Base-by-base conservation (phyloP, 208 protist species). In the Acanthamoeba divionensis region DNA sequence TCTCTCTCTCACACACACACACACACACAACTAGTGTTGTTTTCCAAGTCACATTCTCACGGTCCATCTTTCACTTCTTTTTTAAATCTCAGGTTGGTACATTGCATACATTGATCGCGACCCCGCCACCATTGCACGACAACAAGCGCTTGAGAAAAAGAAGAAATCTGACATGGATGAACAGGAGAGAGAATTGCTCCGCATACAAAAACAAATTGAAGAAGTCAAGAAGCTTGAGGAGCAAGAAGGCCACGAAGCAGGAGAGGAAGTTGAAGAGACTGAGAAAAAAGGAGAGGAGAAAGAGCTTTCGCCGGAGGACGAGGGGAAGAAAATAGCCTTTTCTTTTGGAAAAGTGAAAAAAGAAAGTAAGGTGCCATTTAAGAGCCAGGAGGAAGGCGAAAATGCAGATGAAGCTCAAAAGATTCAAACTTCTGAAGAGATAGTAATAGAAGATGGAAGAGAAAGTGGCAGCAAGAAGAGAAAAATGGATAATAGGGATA, bases 101-200 rank as follows among this genome's bases (percentile, higher is more conserved):
- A 93, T 97, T 15, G 80, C 47, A 18, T 96, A 95, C 24, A 97
- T 97, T 65, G 95, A 97, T 79, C 90, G 95, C 57, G 95, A 96
- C 55, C 95, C 95, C 1, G 75, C 91, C 33, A 90, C 62, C n/a
- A 8, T 95, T 6, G 75, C 55, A 0, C 82, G 21, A 7, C 89
- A 95, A 21, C 75, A 93, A 50, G 52, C 31, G 0, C 31, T 86
- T 13, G 57, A 80, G 0, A 91, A 48, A 45, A 89, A 90, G 55
- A 88, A 95, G 24, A 38, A 63, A 24, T 45, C 88, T 0, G 80
- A 92, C 36, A 29, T 95, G 0, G 89, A 91, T 57, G 91, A 95
- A 12, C 93, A 92, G 50, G 93, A 96, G 29, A 45, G 92, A 4
- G 47, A 89, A 10, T 41, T 50, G 8, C 29, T 54, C n/a, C 13